These are phyloP conservation scores for Beauveria bassiana DNA, from an alignment of 2,329 filamentous ascomycete species.

Conservation along the genomic window DNA sequence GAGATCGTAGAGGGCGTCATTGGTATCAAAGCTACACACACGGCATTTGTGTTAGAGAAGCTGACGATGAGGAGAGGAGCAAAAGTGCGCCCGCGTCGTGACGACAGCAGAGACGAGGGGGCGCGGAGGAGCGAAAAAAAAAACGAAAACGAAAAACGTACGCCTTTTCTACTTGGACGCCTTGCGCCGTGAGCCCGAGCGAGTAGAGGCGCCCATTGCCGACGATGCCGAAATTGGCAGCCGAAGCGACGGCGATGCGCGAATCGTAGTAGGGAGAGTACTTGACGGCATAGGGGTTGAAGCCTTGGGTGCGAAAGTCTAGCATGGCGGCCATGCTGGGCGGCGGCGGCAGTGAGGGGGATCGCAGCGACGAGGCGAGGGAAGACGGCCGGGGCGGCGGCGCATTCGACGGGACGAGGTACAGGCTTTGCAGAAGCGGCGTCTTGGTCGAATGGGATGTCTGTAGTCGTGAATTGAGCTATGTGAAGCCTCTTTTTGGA, in stretches of 20 bases:
- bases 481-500: neutral
- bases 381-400: neutral
- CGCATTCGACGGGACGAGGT: neutral
- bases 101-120: neutral
- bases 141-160: constrained; percentile 29
- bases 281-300: constrained; percentile 93
- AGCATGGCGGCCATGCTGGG: constrained; percentile 60
- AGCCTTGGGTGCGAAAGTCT: constrained; percentile 87
- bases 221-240: constrained; percentile 95
- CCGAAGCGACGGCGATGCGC: constrained; percentile 78
- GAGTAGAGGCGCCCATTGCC: constrained; percentile 89
- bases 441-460: neutral
- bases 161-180: constrained; percentile 79
- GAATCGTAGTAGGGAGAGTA: constrained; percentile 99
- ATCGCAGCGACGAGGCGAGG: neutral
- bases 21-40: constrained; percentile 73
- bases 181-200: constrained; percentile 72
- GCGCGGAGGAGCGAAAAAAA: no score
- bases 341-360: constrained; percentile 12
- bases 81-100: neutral
- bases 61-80: no score
- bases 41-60: neutral
- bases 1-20: constrained; percentile 92
- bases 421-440: neutral
- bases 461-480: neutral